A percentile compares a stretch with the other conserved stretches of the same genome.
Conservation (phyloP, 306 rosid species). For the Acacia melanoxylon region DNA sequence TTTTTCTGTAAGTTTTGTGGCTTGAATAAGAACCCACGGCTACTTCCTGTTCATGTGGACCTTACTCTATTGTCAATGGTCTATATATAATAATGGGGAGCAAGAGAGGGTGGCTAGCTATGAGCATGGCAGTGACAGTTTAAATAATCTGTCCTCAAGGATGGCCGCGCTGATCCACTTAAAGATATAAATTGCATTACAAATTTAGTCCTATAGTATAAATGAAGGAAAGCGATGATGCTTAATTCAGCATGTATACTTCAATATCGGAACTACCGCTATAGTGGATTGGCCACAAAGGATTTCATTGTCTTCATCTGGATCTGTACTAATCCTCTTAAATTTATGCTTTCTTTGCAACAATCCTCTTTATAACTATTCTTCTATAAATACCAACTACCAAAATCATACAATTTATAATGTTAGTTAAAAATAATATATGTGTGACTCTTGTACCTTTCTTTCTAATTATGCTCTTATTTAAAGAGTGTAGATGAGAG, state of each 20-base stretch:
- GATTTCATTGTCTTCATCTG: neutral
- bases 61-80: neutral
- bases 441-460: too few species aligned
- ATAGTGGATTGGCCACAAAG: neutral
- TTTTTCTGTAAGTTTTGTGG: conserved; percentile 12
- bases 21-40: conserved; percentile 31
- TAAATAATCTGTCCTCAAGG: neutral
- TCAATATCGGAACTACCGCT: neutral
- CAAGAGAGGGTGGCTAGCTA: neutral
- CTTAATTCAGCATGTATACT: neutral
- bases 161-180: neutral
- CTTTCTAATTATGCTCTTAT: too few species aligned
- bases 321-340: too few species aligned
- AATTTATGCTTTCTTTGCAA: too few species aligned
- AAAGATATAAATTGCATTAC: neutral
- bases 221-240: neutral
- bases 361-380: too few species aligned
- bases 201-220: neutral
- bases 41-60: neutral
- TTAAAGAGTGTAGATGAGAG: too few species aligned
- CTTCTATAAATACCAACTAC: too few species aligned
- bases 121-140: neutral
- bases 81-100: neutral
- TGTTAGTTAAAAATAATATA: too few species aligned
- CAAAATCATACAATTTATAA: too few species aligned